Evolutionary conservation across 108 stramenopile species (phyloP).

Genomic region (Cafeteria roenbergensis): DNA sequence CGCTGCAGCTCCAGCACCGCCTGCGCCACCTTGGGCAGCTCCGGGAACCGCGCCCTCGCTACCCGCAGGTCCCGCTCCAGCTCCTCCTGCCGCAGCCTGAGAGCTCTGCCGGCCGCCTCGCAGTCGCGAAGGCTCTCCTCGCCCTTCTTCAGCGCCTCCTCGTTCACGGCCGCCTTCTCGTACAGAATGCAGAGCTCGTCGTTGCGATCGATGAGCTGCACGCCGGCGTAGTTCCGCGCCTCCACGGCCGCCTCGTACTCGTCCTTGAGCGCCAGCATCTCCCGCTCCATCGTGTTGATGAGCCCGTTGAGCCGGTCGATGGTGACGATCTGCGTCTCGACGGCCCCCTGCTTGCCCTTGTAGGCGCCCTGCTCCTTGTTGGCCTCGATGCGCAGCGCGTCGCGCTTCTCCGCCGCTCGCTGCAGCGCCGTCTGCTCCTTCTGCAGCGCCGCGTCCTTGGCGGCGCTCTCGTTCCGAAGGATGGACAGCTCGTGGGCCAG

Average conservation of each 20-base stretch:
- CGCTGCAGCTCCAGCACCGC: slow-evolving; percentile 22
- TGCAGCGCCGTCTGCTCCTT: slow-evolving; percentile 38
- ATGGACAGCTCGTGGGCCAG: slow-evolving; percentile 49
- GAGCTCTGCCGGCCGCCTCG: slow-evolving; percentile 39
- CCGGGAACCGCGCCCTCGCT: slow-evolving; percentile 22
- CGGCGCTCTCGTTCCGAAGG: slow-evolving; percentile 44
- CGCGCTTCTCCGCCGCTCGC: slow-evolving; percentile 34
- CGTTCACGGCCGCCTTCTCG: slow-evolving; percentile 51
- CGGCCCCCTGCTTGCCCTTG: slow-evolving; percentile 33
- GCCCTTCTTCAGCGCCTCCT: slow-evolving; percentile 41
- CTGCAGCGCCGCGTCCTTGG: slow-evolving; percentile 46
- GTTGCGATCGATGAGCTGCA: slow-evolving; percentile 52
- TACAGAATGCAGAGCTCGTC: slow-evolving; percentile 57
- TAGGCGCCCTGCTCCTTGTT: slow-evolving; percentile 37
- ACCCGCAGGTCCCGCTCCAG: slow-evolving; percentile 30
- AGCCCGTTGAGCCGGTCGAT: slow-evolving; percentile 49
- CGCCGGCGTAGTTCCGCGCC: slow-evolving; percentile 41
- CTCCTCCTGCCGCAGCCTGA: slow-evolving; percentile 38
- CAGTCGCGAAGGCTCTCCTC: slow-evolving; percentile 30
- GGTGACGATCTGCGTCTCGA: slow-evolving; percentile 52
- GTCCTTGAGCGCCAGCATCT: slow-evolving; percentile 45
- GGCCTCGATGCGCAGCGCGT: slow-evolving; percentile 35
- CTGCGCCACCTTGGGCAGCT: slow-evolving; percentile 22
- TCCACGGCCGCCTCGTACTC: slow-evolving; percentile 45
- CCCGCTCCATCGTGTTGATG: slow-evolving; percentile 43